Evolutionary conservation across 108 stramenopile genomes (phyloP), one percentile per base, ranked within the genome.

Genomic region (Fragilariopsis cylindrus): DNA sequence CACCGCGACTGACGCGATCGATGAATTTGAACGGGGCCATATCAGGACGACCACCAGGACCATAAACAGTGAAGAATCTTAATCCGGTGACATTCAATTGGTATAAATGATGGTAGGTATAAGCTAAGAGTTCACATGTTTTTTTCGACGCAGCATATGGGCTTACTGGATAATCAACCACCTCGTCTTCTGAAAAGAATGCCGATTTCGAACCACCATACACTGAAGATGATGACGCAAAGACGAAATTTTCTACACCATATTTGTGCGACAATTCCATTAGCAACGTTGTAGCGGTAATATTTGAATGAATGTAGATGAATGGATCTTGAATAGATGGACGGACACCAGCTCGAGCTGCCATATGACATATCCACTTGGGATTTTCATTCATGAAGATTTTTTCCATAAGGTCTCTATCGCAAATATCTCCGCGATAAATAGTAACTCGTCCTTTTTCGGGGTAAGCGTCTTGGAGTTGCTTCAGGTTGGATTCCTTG

Each of bases 21-120:
- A 98, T 97, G 76, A 98, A 99, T 87, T 98, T 96, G 92, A 94
- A 98, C 6, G 99, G 98, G 1, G 99, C 99, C 99, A 99, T 99
- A 81, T 99, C 99, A 7, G 99, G 98, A 47, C 99, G 83, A 21
- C 99, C 99, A 7, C 96, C 82, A 7, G 97, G 97, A 16, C 99
- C 98, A 73, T 97, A 99, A 7, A 99, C 97, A n/a, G 98, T 97
- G 75, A 98, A 98, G 85, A 98, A 97, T 70, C 97, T 90, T 9
- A 98, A 80, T 5, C 85, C 96, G 43, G 96, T 82, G 5, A 92
- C 72, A 56, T 95, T 90, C 42, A 97, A 76, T 9, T 88, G 78
- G 85, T 97, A 97, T 7, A 97, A 81, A 69, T 92, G 84, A 64
- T 92, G 90, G 89, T 97, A 97, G 15, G 94, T 93, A 82, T 93